These are phyloP conservation scores for Euphrasia confusa DNA, from an alignment of 257 asterid species.

Conservation along the genomic window DNA sequence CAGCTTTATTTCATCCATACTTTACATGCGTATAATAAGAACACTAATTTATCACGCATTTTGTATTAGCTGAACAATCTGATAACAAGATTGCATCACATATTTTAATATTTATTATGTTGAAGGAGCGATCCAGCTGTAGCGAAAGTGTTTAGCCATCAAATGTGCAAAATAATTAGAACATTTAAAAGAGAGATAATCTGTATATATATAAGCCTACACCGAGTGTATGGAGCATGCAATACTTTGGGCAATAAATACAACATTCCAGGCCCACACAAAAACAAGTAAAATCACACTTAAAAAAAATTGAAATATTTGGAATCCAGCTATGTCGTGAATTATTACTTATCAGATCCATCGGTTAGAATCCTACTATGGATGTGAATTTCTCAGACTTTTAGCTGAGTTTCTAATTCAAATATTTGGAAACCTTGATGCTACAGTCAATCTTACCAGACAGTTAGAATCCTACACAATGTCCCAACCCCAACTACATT, in stretches of 20 bases:
- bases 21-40: conserved; percentile 3
- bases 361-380: conserved; percentile 6
- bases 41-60: not conserved
- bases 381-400: conserved; percentile 7
- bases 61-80: not conserved
- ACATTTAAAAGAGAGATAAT: not conserved
- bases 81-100: conserved; percentile 1
- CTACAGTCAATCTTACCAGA: not conserved
- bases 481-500: not conserved
- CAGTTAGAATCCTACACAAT: conserved; percentile 8
- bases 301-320: not conserved
- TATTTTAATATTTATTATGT: not conserved
- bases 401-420: conserved; percentile 11
- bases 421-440: not conserved
- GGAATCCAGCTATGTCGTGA: not conserved
- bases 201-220: not conserved
- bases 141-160: conserved; percentile 5
- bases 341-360: conserved; percentile 7
- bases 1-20: not conserved
- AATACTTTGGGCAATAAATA: not conserved
- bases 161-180: conserved; percentile 4
- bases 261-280: not conserved
- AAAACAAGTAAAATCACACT: conserved; percentile 1
- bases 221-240: not conserved
- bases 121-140: not conserved